phyloP scores from a whole-genome alignment of 768 basidiomycete genomes.

The Lentinula sp. region DNA sequence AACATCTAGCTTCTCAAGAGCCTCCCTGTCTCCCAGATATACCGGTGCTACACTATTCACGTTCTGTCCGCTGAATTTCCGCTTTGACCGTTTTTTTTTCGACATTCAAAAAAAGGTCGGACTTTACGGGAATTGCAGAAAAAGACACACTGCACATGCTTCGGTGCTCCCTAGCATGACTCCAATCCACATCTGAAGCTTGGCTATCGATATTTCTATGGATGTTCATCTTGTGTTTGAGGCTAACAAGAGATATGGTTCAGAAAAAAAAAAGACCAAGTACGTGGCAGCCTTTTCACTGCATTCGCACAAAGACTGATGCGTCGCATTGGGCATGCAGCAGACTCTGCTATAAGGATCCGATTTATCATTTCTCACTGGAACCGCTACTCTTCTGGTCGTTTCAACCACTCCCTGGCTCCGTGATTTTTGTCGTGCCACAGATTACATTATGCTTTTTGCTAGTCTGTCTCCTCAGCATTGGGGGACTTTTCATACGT shows the following conservation, averaged over 20 bases:
- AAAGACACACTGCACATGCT: background rate
- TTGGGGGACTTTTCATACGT: background rate
- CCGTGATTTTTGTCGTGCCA: too few species aligned
- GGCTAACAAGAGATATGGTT: background rate
- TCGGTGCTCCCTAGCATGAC: background rate
- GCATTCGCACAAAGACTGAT: background rate
- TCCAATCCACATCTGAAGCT: background rate
- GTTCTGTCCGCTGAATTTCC: background rate
- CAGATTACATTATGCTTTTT: too few species aligned
- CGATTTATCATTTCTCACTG: too few species aligned
- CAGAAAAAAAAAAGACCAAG: background rate
- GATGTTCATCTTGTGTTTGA: background rate
- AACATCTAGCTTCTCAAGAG: background rate
- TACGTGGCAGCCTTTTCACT: background rate
- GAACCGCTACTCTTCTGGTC: too few species aligned
- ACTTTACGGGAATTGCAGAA: background rate
- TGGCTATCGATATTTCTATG: background rate
- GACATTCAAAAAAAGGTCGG: background rate
- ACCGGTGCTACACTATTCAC: background rate
- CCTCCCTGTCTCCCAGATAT: background rate
- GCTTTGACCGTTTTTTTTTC: background rate
- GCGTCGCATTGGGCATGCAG: background rate
- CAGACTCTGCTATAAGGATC: background rate
- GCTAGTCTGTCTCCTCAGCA: background rate
- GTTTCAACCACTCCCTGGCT: too few species aligned